Percentiles rank a stretch among this genome's conserved stretches.
These are phyloP conservation scores for Cyamopsis tetragonoloba DNA, from an alignment of 306 rosid genomes.

Conservation along the genomic window DNA sequence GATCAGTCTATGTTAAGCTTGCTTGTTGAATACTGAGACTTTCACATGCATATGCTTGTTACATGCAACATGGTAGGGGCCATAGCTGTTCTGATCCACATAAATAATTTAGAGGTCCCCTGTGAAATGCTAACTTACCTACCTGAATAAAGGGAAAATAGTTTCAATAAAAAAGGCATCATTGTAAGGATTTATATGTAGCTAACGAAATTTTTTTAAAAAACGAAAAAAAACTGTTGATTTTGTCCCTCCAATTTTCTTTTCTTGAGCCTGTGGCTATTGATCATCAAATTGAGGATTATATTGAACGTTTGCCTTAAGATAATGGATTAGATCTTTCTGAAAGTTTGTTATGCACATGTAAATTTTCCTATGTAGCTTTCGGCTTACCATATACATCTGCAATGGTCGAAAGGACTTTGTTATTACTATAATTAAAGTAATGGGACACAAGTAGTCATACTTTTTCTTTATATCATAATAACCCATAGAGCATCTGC, in stretches of 20 bases:
- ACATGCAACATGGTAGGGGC: constrained; percentile 16
- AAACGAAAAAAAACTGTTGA: background rate
- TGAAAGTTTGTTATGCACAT: background rate
- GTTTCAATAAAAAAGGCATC: background rate
- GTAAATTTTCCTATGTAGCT: background rate
- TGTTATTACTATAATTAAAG: background rate
- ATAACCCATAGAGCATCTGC: constrained; percentile 3
- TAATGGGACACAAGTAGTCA: background rate
- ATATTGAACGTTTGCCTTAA: background rate
- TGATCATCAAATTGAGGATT: background rate
- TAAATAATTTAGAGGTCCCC: background rate
- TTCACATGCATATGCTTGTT: constrained; percentile 17
- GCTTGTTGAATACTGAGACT: constrained; percentile 6
- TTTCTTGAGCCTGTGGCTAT: background rate
- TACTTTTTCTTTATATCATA: background rate
- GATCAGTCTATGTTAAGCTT: constrained; percentile 17
- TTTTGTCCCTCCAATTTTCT: background rate
- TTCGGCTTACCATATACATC: background rate
- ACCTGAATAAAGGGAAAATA: background rate
- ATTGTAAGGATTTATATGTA: background rate
- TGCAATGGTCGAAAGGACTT: constrained; percentile 4
- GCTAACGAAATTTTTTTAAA: constrained; percentile 16
- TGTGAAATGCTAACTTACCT: background rate
- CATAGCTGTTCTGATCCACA: background rate
- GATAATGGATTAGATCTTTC: background rate